Percentiles rank a stretch among this genome's conserved stretches.
Evolutionary conservation across 257 asterid species (phyloP).

Genomic region (Jasminum sambac): DNA sequence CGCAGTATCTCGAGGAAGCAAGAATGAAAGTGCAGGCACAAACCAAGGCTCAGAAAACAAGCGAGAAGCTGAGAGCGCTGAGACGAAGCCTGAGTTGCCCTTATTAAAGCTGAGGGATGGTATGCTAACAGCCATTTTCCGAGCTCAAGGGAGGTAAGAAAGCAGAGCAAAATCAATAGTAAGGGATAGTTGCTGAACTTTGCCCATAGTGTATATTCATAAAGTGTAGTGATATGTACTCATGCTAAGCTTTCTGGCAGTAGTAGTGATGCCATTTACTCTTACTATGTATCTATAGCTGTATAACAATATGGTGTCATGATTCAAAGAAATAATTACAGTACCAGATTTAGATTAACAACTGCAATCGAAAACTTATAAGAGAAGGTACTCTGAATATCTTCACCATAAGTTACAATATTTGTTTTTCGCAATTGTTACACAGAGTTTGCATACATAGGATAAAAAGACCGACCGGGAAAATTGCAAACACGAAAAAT

Average conservation of each 20-base stretch:
- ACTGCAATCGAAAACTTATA: too few relatives aligned
- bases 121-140: neutral
- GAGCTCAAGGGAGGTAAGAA: neutral
- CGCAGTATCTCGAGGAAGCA: conserved; percentile 47
- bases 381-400: too few relatives aligned
- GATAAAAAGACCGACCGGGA: too few relatives aligned
- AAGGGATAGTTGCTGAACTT: neutral
- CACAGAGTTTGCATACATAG: too few relatives aligned
- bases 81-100: conserved; percentile 56
- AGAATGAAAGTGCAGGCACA: conserved; percentile 38
- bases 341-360: too few relatives aligned
- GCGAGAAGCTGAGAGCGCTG: conserved; percentile 34
- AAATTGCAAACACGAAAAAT: too few relatives aligned
- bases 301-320: neutral
- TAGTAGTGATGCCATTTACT: conserved; percentile 6
- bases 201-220: neutral
- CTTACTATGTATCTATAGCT: neutral
- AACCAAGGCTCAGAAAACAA: conserved; percentile 41
- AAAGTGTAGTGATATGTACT: neutral
- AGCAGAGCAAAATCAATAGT: neutral
- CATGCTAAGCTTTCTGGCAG: neutral
- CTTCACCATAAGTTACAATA: too few relatives aligned
- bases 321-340: too few relatives aligned
- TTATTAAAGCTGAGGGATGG: conserved; percentile 25
- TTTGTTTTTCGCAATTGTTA: too few relatives aligned